Evolutionary conservation across 495 filamentous ascomycete genomes (phyloP).

Genomic region (Penicillium chermesinum): DNA sequence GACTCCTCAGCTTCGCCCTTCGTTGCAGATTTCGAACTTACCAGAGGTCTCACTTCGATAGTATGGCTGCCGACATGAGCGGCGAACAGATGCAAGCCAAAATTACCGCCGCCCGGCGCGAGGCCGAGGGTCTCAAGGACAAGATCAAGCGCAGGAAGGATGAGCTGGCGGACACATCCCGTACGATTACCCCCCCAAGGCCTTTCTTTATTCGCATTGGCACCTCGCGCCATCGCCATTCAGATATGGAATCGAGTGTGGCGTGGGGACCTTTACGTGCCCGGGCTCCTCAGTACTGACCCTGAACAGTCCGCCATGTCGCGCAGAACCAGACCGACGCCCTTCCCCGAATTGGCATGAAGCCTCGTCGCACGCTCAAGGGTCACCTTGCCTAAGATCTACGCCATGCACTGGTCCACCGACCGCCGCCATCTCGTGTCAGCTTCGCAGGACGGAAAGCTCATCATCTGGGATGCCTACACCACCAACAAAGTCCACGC

Average conservation of each 20-base stretch:
- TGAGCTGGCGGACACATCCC: constrained; percentile 93
- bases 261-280: too few relatives aligned
- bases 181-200: constrained; percentile 57
- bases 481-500: constrained; percentile 99
- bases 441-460: constrained; percentile 96
- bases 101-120: constrained; percentile 94
- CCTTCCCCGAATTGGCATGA: constrained; percentile 91
- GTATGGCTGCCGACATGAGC: constrained; percentile 59
- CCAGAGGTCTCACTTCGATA: constrained; percentile 28
- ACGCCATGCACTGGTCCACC: constrained; percentile 99
- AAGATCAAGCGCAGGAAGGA: constrained; percentile 99
- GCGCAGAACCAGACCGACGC: constrained; percentile 82
- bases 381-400: constrained; percentile 98
- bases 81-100: constrained; percentile 75
- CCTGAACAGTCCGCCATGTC: constrained; percentile 74
- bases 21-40: constrained; percentile 15
- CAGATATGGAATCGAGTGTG: too few relatives aligned
- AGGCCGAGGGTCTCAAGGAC: constrained; percentile 96
- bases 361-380: constrained; percentile 89
- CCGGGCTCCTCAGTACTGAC: too few relatives aligned
- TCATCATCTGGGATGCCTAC: constrained; percentile 99
- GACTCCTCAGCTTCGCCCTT: constrained; percentile 10
- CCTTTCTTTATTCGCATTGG: too few relatives aligned
- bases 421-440: constrained; percentile 97
- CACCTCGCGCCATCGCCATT: too few relatives aligned